Base-by-base conservation (phyloP, 352 stramenopile species). In the Globisporangium cylindrosporum region DNA sequence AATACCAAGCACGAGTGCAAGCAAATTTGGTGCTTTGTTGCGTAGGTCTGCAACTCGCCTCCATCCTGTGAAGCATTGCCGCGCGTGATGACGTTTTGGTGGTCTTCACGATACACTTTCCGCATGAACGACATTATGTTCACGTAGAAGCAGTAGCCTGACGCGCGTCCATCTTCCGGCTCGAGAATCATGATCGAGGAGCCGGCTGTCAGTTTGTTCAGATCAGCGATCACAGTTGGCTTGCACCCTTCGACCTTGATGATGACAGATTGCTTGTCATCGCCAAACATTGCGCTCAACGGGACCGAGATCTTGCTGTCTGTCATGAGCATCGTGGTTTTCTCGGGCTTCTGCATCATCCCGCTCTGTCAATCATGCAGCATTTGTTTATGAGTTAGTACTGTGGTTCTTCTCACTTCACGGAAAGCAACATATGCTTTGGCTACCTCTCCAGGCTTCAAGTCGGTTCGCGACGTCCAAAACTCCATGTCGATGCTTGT, bases 41-140 rank as follows among this genome's bases (percentile, higher is more conserved):
- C 89, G 29, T 96, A 95, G 6, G 82, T 89, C 65, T 93, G 86
- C 51, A 87, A 46, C 43, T 89, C 81, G 0, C 77, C 73, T 29
- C 58, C 53, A 38, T 88, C 79, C 18, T 84, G 70, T 12, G 70
- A 70, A 34, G 66, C 75, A 24, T 85, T 90, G 9, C 76, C 79
- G 61, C 87, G 82, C 7, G 81, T 90, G 41, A 91, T 71, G 53
- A 92, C 77, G 32, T 85, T 83, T 64, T 92, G 85, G 24, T 95
- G 84, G 29, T 96, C 86, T 80, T 97, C 89, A 25, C 88, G 79
- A 71, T 95, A 97, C 10, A 97, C 88, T 48, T 97, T 95, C 20
- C 89, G 81, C 76, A 94, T 91, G 65, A 90, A 82, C 10, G 84
- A 84, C 7, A 82, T 81, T 49, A 93, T 90, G 59, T 88, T 92